Evolutionary conservation across 192 early-diverging fungal genomes (phyloP), one percentile per base, ranked within the genome.

Genomic region (Gaertneriomyces sp.): DNA sequence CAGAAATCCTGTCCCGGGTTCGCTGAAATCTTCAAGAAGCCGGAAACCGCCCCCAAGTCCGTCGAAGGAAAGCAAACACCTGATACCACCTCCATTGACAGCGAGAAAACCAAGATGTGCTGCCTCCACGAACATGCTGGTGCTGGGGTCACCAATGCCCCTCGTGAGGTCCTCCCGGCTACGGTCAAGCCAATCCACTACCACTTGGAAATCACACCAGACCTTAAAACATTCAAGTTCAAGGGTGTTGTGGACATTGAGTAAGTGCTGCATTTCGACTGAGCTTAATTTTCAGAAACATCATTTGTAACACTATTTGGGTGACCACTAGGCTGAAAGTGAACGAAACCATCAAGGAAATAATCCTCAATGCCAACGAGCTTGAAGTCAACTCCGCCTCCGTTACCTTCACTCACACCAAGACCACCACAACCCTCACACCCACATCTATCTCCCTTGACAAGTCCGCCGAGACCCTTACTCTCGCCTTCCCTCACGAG

Each of bases 111-210:
- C 58, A 60, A 69, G 64, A 54, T 67, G 73, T 64, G 52, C 50
- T 57, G 64, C 46, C 41, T 19, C 57, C 71, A 73, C 60, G 43
- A 45, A 25, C 12, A 42, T 40, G 17, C 56, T 51, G 62, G 46
- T 9, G 57, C 39, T 43, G 55, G 49, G 9, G 63, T 53, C 46
- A 56, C 64, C 33, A 7, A 44, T 3, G 61, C 45, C 42, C 42
- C 50, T 11, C 67, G 78, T 55, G 87, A 93, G 70, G 84, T 95
- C 47, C 85, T 96, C 42, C 94, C 94, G 49, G 88, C 85, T 58
- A 92, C 85, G 63, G 90, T 94, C 55, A 86, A 80, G 47, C 94
- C 94, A 7, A 70, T 79, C 43, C 90, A 95, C 74, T 96, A 96
- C 79, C 81, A 82, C 68, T 76, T 96, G 44, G 76, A 81, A 6